A percentile compares a stretch with the other conserved stretches of the same genome.
These are phyloP conservation scores for Avicennia marina DNA, from an alignment of 257 asterid species.

Conservation along the genomic window DNA sequence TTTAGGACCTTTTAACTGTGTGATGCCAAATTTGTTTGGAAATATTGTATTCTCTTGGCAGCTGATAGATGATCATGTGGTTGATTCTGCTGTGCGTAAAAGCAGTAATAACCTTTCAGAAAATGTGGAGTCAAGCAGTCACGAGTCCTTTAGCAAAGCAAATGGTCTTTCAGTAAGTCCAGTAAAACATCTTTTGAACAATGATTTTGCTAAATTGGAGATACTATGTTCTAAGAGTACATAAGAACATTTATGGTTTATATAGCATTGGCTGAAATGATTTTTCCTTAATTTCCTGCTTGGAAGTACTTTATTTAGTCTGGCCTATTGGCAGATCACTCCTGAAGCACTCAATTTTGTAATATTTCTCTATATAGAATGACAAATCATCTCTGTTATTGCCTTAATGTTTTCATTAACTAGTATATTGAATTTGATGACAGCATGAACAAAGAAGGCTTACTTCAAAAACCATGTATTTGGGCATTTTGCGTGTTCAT, in stretches of 20 bases:
- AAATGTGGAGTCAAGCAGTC: conserved; percentile 39
- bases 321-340: conserved; percentile 1
- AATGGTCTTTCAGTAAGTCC: conserved; percentile 47
- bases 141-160: conserved; percentile 30
- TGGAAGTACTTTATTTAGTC: conserved; percentile 8
- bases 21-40: conserved; percentile 16
- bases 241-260: conserved; percentile 8
- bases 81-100: conserved; percentile 35
- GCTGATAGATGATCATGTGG: conserved; percentile 55
- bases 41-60: conserved; percentile 30
- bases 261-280: no score
- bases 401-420: background rate
- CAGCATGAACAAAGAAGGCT: background rate
- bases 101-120: conserved; percentile 36
- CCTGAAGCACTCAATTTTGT: conserved; percentile 3
- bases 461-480: no score
- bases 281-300: background rate
- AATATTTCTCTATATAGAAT: background rate
- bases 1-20: conserved; percentile 10
- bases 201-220: conserved; percentile 12
- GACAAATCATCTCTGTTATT: background rate
- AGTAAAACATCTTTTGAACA: conserved; percentile 4
- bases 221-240: conserved; percentile 8
- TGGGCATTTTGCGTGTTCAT: conserved; percentile 4
- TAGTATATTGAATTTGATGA: conserved; percentile 4